Evolutionary conservation across 148 eudicot genomes (phyloP).

Genomic region (Heliamphora exappendiculata): DNA sequence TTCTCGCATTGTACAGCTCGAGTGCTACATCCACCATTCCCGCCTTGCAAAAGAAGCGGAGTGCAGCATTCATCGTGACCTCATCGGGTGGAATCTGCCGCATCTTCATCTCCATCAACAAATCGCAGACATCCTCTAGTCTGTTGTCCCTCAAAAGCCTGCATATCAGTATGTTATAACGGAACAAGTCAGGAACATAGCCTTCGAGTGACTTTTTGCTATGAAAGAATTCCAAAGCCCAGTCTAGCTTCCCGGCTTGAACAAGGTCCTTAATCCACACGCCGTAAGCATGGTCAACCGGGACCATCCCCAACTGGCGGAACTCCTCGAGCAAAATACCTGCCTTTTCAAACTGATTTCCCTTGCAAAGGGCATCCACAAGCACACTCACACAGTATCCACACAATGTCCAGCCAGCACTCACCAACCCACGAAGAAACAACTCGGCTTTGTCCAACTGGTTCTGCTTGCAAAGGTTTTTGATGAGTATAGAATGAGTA

Average conservation of each 20-base stretch:
- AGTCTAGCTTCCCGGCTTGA: conserved; percentile 42
- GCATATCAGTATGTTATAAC: conserved; percentile 49
- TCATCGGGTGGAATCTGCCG: conserved; percentile 48
- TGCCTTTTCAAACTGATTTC: conserved; percentile 42
- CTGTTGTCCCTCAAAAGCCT: conserved; percentile 57
- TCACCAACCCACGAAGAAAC: conserved; percentile 33
- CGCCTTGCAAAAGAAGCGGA: conserved; percentile 83
- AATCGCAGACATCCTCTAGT: conserved; percentile 62
- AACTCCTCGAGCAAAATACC: conserved; percentile 52
- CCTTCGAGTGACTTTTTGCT: conserved; percentile 33
- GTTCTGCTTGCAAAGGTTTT: conserved; percentile 53
- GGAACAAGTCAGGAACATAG: conserved; percentile 61
- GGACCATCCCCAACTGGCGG: conserved; percentile 22
- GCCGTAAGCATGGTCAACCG: conserved; percentile 45
- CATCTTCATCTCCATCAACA: conserved; percentile 76
- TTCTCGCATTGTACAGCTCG: conserved; percentile 45
- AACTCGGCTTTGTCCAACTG: conserved; percentile 52
- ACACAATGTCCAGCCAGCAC: conserved; percentile 10
- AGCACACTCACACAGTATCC: conserved; percentile 27
- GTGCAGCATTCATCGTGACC: conserved; percentile 58
- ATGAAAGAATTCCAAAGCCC: conserved; percentile 51
- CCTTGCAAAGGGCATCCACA: conserved; percentile 55
- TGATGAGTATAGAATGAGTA: conserved; percentile 50
- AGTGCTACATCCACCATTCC: conserved; percentile 74
- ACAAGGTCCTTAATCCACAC: conserved; percentile 61